Evolutionary conservation across 2,329 filamentous ascomycete genomes (phyloP), one percentile per base, ranked within the genome.

Genomic region (Chrysosporium queenslandicum): DNA sequence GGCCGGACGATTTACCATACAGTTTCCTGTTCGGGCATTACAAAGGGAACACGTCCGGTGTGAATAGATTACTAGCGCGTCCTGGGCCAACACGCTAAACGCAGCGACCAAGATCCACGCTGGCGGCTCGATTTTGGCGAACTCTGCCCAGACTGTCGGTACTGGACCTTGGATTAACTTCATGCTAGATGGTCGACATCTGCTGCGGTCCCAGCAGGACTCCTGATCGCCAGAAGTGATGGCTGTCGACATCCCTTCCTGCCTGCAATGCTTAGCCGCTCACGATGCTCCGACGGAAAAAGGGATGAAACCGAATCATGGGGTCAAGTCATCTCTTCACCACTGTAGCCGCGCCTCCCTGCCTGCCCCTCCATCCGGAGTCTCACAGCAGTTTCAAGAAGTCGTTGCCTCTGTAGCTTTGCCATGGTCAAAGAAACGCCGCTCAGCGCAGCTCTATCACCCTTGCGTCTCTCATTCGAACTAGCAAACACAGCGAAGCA

Each of bases 121-220:
- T 47, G 49, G 49, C 49, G 49, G 49, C 49, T 51, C 39, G 36
- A 27, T 36, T 30, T n/a, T 37, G 53, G 50, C 46, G 46, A 52
- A 55, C 46, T 54, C 40, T 53, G 42, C 41, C 56, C 56, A 50
- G 34, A 49, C 49, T 58, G 56, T 56, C 54, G 54, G 37, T 40
- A 40, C 37, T 21, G 54, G 53, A 57, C 51, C 50, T 46, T 25
- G 23, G 34, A 42, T 39, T 48, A 27, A 39, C 37, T 23, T 50
- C 51, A 43, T 32, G 32, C 43, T 56, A 29, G 43, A 36, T n/a
- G n/a, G 27, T 52, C 39, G 36, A 46, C 46, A 32, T 54, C 46
- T 46, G n/a, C n/a, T 27, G 16, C 41, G 12, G 8, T 23, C 5
- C 39, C 8, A 18, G 5, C 9, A 20, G 11, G 39, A 20, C 39